Evolutionary conservation across 345 rosid genomes (phyloP).

Genomic region (Geranium brycei): DNA sequence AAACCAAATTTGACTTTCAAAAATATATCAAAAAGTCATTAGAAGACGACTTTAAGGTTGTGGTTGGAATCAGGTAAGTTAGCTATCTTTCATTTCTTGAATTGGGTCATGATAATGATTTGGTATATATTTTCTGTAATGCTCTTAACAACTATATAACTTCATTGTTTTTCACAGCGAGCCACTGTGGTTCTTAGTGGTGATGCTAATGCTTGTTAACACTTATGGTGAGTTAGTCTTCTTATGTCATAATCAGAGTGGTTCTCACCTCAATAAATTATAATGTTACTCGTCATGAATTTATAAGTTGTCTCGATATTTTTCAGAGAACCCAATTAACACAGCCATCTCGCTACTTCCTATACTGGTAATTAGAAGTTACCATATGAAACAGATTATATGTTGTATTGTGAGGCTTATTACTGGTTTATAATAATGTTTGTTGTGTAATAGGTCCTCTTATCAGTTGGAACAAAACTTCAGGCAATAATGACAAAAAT

Average conservation of each 20-base stretch:
- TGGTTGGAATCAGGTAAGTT: constrained; percentile 75
- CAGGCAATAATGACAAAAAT: constrained; percentile 69
- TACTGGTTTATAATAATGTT: too few relatives aligned
- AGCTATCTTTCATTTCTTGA: too few relatives aligned
- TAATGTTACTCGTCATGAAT: not conserved
- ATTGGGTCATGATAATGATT: not conserved
- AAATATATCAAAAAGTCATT: constrained; percentile 80
- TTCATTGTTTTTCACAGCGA: constrained; percentile 38
- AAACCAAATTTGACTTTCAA: constrained; percentile 77
- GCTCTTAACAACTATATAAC: not conserved
- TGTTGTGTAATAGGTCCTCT: constrained; percentile 37
- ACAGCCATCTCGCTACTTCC: constrained; percentile 53
- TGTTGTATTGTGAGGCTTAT: too few relatives aligned
- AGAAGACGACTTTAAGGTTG: constrained; percentile 93
- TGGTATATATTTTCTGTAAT: not conserved
- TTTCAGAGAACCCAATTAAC: constrained; percentile 63
- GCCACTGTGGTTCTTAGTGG: constrained; percentile 61
- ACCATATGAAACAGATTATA: not conserved
- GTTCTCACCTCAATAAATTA: too few relatives aligned
- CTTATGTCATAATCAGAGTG: too few relatives aligned
- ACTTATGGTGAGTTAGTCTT: constrained; percentile 46
- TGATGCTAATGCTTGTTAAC: constrained; percentile 56
- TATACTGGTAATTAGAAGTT: constrained; percentile 44
- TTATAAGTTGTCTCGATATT: not conserved
- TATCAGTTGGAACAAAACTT: constrained; percentile 84